These are phyloP conservation scores for Auricularia sp. DNA, from an alignment of 768 basidiomycete genomes.

Conservation along the genomic window DNA sequence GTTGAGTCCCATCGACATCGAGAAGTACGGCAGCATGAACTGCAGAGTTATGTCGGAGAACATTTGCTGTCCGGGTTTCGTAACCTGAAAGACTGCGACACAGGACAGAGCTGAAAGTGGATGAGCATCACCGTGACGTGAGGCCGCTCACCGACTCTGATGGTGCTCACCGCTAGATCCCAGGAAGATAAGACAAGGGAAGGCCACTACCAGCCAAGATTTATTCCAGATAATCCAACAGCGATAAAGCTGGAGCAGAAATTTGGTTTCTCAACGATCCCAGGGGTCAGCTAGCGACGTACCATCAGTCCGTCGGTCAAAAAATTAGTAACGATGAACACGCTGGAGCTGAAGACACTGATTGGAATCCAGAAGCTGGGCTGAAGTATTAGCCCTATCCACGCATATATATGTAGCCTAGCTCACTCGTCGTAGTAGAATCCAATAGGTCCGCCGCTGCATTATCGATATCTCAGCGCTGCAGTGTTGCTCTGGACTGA, in stretches of 20 bases:
- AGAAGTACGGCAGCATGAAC: neutral
- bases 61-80: neutral
- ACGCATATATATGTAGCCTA: no score
- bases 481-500: no score
- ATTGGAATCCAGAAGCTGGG: neutral
- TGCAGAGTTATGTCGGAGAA: neutral
- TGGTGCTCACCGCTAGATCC: neutral
- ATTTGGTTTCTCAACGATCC: neutral
- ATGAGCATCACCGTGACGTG: neutral
- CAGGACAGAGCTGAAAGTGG: neutral
- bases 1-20: constrained; percentile 24
- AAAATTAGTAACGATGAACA: neutral
- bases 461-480: no score
- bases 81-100: neutral
- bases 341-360: neutral
- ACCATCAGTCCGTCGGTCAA: neutral
- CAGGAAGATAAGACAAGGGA: neutral
- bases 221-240: neutral
- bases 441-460: neutral
- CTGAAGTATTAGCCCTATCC: neutral
- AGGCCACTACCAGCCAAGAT: neutral
- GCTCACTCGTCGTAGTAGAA: neutral
- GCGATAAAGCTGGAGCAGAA: neutral
- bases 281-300: neutral
- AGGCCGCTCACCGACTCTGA: neutral